Percentiles rank a stretch among this genome's conserved stretches.
These are phyloP conservation scores for Bipolaris zeicola DNA, from an alignment of 2,329 filamentous ascomycete genomes.

Conservation along the genomic window DNA sequence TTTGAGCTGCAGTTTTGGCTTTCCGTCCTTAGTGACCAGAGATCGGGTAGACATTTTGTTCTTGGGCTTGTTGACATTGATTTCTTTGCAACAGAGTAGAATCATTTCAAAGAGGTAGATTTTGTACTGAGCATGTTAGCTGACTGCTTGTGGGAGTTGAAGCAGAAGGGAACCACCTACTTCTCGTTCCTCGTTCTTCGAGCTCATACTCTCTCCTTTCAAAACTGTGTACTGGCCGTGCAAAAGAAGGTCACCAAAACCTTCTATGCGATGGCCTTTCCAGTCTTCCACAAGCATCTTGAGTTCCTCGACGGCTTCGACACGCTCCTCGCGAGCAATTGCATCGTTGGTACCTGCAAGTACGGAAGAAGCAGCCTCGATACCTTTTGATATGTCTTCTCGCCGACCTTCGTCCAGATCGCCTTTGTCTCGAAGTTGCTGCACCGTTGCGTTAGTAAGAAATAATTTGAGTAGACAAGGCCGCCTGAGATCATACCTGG, in stretches of 20 bases:
- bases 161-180: constrained; percentile 55
- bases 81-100: constrained; percentile 94
- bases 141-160: constrained; percentile 7
- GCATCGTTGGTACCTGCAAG: constrained; percentile 87
- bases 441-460: constrained; percentile 12
- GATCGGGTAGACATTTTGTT: constrained; percentile 72
- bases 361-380: constrained; percentile 80
- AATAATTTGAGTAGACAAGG: background rate
- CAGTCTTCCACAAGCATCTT: constrained; percentile 88
- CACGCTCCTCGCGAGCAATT: constrained; percentile 83
- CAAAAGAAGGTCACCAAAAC: constrained; percentile 87
- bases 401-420: constrained; percentile 72
- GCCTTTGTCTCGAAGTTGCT: constrained; percentile 87
- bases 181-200: constrained; percentile 87
- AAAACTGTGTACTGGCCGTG: constrained; percentile 91
- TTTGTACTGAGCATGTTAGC: constrained; percentile 71
- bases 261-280: constrained; percentile 89
- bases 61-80: constrained; percentile 80
- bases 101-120: constrained; percentile 98
- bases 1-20: constrained; percentile 82
- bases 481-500: constrained; percentile 61
- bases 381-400: constrained; percentile 74
- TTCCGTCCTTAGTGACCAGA: constrained; percentile 72
- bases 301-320: constrained; percentile 83
- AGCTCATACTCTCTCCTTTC: constrained; percentile 74